A percentile compares a stretch with the other conserved stretches of the same genome.
These are phyloP conservation scores for Lachnellula willkommii DNA, from an alignment of 2,329 filamentous ascomycete genomes.

Conservation along the genomic window DNA sequence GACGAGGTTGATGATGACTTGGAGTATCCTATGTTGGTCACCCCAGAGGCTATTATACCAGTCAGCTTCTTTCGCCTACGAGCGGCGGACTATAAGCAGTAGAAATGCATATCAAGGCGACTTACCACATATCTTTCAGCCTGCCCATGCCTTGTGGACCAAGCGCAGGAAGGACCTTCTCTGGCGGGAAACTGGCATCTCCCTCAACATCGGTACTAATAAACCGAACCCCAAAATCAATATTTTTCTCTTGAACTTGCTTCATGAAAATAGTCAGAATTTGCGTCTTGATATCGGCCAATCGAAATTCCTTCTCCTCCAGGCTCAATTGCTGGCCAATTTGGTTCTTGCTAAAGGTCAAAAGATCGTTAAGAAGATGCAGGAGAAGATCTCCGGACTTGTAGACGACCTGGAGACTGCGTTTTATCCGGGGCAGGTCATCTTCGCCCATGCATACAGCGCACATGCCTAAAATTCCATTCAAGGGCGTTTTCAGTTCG, in stretches of 20 bases:
- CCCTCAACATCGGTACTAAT: slow-evolving; percentile 44
- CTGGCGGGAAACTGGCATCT: slow-evolving; percentile 15
- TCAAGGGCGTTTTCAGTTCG: slow-evolving; percentile 88
- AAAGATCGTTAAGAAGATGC: slow-evolving; percentile 79
- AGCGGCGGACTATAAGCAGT: background rate
- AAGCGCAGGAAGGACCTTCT: slow-evolving; percentile 46
- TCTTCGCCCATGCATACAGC: slow-evolving; percentile 90
- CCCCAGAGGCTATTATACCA: slow-evolving; percentile 60
- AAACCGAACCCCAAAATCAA: slow-evolving; percentile 68
- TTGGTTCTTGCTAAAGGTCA: slow-evolving; percentile 94
- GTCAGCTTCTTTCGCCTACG: background rate
- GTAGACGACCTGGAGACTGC: slow-evolving; percentile 82
- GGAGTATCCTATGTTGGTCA: slow-evolving; percentile 85
- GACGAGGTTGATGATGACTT: slow-evolving; percentile 90
- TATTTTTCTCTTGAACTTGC: slow-evolving; percentile 74
- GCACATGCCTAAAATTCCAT: slow-evolving; percentile 92
- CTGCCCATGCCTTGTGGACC: slow-evolving; percentile 62
- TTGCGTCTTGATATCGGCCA: slow-evolving; percentile 80
- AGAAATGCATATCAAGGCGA: background rate
- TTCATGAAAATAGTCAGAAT: slow-evolving; percentile 84
- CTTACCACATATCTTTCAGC: slow-evolving; percentile 66
- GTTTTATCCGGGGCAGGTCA: slow-evolving; percentile 69
- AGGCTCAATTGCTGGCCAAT: slow-evolving; percentile 78
- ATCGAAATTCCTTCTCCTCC: slow-evolving; percentile 77
- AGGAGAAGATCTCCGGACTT: slow-evolving; percentile 80